phyloP scores from a whole-genome alignment of 768 basidiomycete genomes.

The Zangia roseola region DNA sequence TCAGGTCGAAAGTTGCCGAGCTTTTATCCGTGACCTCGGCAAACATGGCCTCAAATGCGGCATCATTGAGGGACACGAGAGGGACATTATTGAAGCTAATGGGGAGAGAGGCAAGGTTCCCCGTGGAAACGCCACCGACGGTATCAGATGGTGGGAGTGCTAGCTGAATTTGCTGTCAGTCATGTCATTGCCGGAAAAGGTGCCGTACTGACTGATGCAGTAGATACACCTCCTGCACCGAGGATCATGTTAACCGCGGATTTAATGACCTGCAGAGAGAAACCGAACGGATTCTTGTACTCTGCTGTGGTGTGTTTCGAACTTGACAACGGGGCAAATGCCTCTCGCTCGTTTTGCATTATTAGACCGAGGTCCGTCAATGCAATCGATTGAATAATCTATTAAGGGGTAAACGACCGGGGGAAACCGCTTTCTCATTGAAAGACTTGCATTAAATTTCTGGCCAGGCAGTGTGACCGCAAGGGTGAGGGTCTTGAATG shows the following conservation, averaged over 20 bases:
- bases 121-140: slow-evolving; percentile 65
- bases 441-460: slow-evolving; percentile 43
- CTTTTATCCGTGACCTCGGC: slow-evolving; percentile 53
- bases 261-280: slow-evolving; percentile 63
- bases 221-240: slow-evolving; percentile 43
- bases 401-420: neutral
- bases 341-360: slow-evolving; percentile 50
- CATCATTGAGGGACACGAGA: slow-evolving; percentile 54
- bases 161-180: slow-evolving; percentile 37
- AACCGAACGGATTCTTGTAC: slow-evolving; percentile 77
- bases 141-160: slow-evolving; percentile 47
- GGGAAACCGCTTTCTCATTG: neutral
- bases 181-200: neutral
- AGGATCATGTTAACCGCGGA: slow-evolving; percentile 56
- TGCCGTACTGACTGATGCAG: slow-evolving; percentile 47
- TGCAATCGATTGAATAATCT: slow-evolving; percentile 65
- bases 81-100: slow-evolving; percentile 57
- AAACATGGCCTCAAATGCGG: slow-evolving; percentile 56
- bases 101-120: slow-evolving; percentile 58
- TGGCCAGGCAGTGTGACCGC: slow-evolving; percentile 62
- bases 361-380: slow-evolving; percentile 56
- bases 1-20: slow-evolving; percentile 46
- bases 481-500: slow-evolving; percentile 65
- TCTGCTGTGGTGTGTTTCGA: slow-evolving; percentile 54
- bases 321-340: slow-evolving; percentile 59